phyloP scores from a whole-genome alignment of 768 basidiomycete species.

The Sarcodon aspratus region DNA sequence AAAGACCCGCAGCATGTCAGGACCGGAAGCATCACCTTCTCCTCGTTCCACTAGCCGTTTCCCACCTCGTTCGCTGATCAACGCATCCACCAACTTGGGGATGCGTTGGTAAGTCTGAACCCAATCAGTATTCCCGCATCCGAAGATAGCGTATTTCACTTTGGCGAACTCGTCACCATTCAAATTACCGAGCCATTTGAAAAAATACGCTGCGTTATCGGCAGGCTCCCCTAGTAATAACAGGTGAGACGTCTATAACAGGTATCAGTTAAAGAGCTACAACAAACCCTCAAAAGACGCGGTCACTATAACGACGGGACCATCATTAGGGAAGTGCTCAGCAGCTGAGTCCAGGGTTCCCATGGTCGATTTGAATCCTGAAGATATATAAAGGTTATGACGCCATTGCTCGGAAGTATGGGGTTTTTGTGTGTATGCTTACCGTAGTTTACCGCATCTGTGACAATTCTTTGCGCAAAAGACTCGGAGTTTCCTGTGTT shows the following conservation, averaged over 20 bases:
- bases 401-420: not conserved
- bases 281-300: constrained; percentile 34
- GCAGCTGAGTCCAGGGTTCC: constrained; percentile 28
- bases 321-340: constrained; percentile 26
- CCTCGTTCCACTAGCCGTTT: constrained; percentile 25
- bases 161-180: constrained; percentile 16
- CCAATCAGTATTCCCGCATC: constrained; percentile 41
- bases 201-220: constrained; percentile 35
- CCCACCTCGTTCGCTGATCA: constrained; percentile 23
- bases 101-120: constrained; percentile 33
- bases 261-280: not conserved
- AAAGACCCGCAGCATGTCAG: constrained; percentile 31
- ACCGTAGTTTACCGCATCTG: constrained; percentile 26
- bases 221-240: constrained; percentile 27
- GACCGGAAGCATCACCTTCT: constrained; percentile 29
- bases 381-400: not conserved
- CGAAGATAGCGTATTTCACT: constrained; percentile 33
- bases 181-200: constrained; percentile 26
- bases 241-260: not conserved
- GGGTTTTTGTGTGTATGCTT: not conserved
- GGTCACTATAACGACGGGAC: constrained; percentile 32
- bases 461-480: constrained; percentile 33
- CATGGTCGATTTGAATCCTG: constrained; percentile 28
- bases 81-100: constrained; percentile 26
- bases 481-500: constrained; percentile 39